Evolutionary conservation across 139 green algal species (phyloP), one percentile per base, ranked within the genome.

Genomic region (Eudorina sp.): DNA sequence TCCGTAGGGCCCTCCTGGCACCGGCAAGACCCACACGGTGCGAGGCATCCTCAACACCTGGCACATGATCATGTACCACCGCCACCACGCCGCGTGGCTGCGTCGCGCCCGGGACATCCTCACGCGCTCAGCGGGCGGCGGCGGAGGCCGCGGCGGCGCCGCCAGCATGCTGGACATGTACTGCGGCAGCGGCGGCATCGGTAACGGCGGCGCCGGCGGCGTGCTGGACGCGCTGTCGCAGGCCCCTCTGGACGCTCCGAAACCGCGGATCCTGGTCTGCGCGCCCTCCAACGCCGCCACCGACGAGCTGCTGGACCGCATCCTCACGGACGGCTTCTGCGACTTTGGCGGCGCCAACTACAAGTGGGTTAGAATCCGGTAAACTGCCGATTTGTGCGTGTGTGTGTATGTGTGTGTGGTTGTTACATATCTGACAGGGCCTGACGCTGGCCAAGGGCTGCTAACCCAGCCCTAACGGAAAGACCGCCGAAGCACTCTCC

Each of bases 11-110:
- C 80, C 80, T 11, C 96, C 97, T 13, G 97, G 97, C 46, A 99
- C 97, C 3, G 97, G 97, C 55, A 99, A 99, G 93, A 99, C 97
- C 21, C 96, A 99, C 92, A 99, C 91, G 19, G 91, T 97, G 68
- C 93, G 93, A 80, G 95, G 96, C 75, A 94, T 99, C 53, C 93
- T 99, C 19, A 99, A 99, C 90, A 89, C 95, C 51, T 97, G 97
- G 95, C 97, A 99, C 93, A 90, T 96, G 68, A 92, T 97, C 75
- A 91, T 94, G 27, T 98, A 94, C 90, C 95, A 98, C 89, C 88
- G 92, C 21, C 97, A 97, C 92, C 97, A 97, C 73, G 55, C 90
- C 27, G 85, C 89, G 4, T 76, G 93, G 36, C 84, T 94, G 40
- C 80, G 60, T 13, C 70, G 72, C 0, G 88, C 89, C n/a, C 88